Conservation (phyloP, 805 yeast genomes). For the Candida gorgasii region DNA sequence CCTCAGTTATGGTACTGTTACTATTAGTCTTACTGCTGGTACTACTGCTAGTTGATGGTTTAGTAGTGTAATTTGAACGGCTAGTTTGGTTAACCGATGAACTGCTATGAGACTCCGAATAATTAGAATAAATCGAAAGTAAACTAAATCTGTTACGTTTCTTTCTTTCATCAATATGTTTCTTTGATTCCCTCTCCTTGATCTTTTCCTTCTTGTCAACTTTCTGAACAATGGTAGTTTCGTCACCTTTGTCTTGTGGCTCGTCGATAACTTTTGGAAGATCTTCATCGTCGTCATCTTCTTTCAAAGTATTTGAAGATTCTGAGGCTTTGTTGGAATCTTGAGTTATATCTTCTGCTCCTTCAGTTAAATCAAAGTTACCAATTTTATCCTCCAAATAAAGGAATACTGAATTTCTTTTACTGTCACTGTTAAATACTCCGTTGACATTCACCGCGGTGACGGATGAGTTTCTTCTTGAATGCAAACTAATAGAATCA, state of each 20-base stretch:
- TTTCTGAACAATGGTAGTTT: no score
- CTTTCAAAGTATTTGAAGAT: background rate
- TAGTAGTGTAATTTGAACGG: slow-evolving; percentile 1
- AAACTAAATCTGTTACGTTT: slow-evolving; percentile 45
- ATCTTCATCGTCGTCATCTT: slow-evolving; percentile 1
- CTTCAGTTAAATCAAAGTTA: slow-evolving; percentile 36
- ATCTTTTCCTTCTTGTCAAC: slow-evolving; percentile 4
- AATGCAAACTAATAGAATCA: slow-evolving; percentile 14
- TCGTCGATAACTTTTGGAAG: background rate
- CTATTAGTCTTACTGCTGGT: slow-evolving; percentile 23
- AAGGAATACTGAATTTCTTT: slow-evolving; percentile 41
- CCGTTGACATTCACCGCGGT: slow-evolving; percentile 47
- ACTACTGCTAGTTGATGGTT: slow-evolving; percentile 9
- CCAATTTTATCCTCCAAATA: slow-evolving; percentile 48
- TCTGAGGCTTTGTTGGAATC: slow-evolving; percentile 3
- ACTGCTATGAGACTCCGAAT: slow-evolving; percentile 19
- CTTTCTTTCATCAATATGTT: slow-evolving; percentile 30
- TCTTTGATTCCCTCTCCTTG: slow-evolving; percentile 13
- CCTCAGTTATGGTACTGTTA: slow-evolving; percentile 25
- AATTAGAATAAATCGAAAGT: slow-evolving; percentile 42
- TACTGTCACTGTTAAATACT: slow-evolving; percentile 29
- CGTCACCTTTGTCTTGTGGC: background rate
- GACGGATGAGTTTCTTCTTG: slow-evolving; percentile 41
- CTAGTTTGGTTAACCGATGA: slow-evolving; percentile 16
- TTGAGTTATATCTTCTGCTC: slow-evolving; percentile 10